phyloP scores from a whole-genome alignment of 2,329 filamentous ascomycete genomes.

The Gaeumannomyces sp. region DNA sequence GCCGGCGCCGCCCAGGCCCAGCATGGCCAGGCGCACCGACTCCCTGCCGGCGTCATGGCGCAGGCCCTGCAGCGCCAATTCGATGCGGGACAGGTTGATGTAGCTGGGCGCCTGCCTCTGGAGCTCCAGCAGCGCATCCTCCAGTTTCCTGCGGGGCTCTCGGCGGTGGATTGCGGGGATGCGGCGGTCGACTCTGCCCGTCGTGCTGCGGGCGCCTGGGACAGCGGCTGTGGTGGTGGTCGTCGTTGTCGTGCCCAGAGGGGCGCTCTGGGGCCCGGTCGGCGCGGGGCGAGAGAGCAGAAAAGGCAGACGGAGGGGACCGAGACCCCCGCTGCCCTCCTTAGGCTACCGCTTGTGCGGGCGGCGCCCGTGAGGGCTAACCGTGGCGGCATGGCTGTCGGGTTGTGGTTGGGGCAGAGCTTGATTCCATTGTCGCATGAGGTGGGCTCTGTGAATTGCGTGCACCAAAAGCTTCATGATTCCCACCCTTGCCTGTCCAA shows the following conservation, averaged over 20 bases:
- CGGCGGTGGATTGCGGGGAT: conserved; percentile 9
- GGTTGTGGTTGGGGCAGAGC: neutral
- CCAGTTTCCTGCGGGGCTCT: conserved; percentile 45
- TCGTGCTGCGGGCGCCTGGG: conserved; percentile 9
- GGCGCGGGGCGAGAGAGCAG: conserved; percentile 1
- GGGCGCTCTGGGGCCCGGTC: neutral
- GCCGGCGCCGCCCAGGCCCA: conserved; percentile 37
- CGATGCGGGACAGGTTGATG: conserved; percentile 62
- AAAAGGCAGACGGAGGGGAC: neutral
- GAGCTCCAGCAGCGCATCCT: conserved; percentile 52
- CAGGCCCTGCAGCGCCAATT: conserved; percentile 63
- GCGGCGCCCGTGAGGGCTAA: conserved; percentile 4
- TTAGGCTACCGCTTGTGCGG: neutral
- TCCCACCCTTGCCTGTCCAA: neutral
- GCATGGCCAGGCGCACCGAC: conserved; percentile 51
- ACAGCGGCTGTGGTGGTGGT: neutral
- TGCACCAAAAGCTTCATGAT: neutral
- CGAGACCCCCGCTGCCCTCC: neutral
- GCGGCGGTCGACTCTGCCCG: conserved; percentile 21
- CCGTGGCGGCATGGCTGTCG: conserved; percentile 6
- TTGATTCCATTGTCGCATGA: neutral
- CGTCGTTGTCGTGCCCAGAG: neutral
- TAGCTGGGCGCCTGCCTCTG: conserved; percentile 54
- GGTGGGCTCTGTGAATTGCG: neutral
- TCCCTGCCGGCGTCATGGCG: conserved; percentile 51